Percentiles rank a stretch among this genome's conserved stretches.
Conservation (phyloP, 352 stramenopile species). For the Phytophthora idaei region DNA sequence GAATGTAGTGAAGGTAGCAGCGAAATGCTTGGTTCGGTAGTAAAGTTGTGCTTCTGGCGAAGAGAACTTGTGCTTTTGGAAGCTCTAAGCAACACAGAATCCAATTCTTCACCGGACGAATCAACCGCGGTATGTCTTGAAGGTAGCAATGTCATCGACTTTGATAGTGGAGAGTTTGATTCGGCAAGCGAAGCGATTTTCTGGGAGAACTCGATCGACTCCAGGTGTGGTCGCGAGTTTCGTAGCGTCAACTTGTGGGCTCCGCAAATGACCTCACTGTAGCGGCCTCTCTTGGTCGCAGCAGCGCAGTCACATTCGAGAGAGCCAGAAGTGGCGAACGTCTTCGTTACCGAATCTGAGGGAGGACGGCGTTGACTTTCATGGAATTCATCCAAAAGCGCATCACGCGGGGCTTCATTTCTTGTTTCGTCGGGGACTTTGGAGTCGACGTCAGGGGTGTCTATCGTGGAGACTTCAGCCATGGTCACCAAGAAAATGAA, state of each 20-base stretch:
- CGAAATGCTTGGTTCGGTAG: slow-evolving; percentile 24
- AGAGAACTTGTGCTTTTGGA: slow-evolving; percentile 41
- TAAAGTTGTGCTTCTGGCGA: slow-evolving; percentile 38
- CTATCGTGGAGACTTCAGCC: neutral
- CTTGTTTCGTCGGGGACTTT: neutral
- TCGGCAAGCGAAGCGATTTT: slow-evolving; percentile 21
- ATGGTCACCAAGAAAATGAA: neutral
- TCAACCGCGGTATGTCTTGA: neutral
- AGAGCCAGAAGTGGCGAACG: slow-evolving; percentile 28
- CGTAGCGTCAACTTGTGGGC: slow-evolving; percentile 70
- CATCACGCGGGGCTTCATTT: slow-evolving; percentile 8
- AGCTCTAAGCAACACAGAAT: slow-evolving; percentile 39
- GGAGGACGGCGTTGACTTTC: slow-evolving; percentile 9
- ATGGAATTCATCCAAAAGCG: slow-evolving; percentile 30
- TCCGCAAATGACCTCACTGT: slow-evolving; percentile 50
- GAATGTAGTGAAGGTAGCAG: slow-evolving; percentile 28
- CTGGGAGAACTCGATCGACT: slow-evolving; percentile 37
- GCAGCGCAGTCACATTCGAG: slow-evolving; percentile 54
- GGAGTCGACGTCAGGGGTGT: neutral
- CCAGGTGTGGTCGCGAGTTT: slow-evolving; percentile 52
- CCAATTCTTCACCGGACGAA: slow-evolving; percentile 16
- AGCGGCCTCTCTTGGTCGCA: slow-evolving; percentile 53
- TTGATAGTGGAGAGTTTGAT: slow-evolving; percentile 12
- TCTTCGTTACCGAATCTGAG: slow-evolving; percentile 12
- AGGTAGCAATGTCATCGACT: slow-evolving; percentile 19